Conservation (phyloP, 1,284 basidiomycete genomes). For the Apiotrichum gamsii region DNA sequence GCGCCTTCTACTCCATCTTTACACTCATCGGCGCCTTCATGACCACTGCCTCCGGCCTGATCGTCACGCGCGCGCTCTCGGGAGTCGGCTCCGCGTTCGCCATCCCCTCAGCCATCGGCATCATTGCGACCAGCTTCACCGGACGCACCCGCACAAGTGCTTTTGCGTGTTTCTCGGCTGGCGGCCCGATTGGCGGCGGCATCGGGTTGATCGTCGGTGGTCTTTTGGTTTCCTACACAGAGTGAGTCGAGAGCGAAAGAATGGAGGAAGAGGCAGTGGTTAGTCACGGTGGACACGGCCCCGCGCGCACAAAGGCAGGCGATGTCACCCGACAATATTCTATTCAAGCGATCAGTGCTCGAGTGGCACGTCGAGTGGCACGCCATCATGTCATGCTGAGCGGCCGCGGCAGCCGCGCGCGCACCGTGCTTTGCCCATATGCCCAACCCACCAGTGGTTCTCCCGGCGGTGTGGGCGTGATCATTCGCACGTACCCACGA, state of each 20-base stretch:
- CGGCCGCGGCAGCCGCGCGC: too few relatives aligned
- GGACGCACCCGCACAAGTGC: constrained; percentile 60
- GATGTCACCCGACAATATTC: too few relatives aligned
- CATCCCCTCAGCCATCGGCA: constrained; percentile 54
- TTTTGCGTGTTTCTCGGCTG: constrained; percentile 66
- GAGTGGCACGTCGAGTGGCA: too few relatives aligned
- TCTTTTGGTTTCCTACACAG: constrained; percentile 60
- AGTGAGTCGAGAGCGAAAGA: constrained; percentile 24
- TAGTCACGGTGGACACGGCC: too few relatives aligned
- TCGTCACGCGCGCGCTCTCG: constrained; percentile 34
- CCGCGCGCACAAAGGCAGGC: too few relatives aligned
- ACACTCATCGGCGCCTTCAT: constrained; percentile 42
- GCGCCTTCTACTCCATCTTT: constrained; percentile 38
- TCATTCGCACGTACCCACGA: background rate
- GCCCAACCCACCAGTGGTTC: too few relatives aligned
- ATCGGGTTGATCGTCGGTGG: constrained; percentile 65
- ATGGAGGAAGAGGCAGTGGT: too few relatives aligned
- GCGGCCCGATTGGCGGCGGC: constrained; percentile 69
- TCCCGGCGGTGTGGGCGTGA: too few relatives aligned
- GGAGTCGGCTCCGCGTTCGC: constrained; percentile 27
- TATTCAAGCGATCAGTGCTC: too few relatives aligned
- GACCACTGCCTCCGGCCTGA: constrained; percentile 30
- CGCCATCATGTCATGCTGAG: too few relatives aligned
- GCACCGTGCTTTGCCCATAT: too few relatives aligned
- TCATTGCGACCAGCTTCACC: constrained; percentile 67